Evolutionary conservation across 441 rosid species (phyloP), one percentile per base, ranked within the genome.

Genomic region (Erodium moschatum): DNA sequence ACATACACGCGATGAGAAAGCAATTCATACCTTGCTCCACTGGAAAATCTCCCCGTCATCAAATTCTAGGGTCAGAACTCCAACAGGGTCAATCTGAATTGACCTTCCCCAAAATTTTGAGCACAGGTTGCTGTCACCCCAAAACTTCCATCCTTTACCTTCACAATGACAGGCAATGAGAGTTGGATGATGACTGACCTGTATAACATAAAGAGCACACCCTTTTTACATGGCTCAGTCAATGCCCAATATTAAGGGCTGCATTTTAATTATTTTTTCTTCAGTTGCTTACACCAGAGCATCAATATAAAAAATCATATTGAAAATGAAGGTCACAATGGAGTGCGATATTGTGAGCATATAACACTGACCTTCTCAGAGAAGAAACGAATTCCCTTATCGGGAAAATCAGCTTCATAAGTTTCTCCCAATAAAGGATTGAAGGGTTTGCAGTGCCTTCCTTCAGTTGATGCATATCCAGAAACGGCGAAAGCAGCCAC

Each of bases 161-260:
- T 90, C 88, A 81, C 95, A 88, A 48, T 46, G 97, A 66, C 92
- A 90, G 64, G 97, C 97, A 69, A 90, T 86, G 73, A 90, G 70
- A 89, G 86, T 90, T 29, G 97, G 97, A 75, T 90, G 97, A 80
- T 90, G 97, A 79, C 97, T 90, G 84, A 90, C 97, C 97, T 90
- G 69, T 27, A 33, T 50, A 67, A 63, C 33, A 46, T 46, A 46
- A 46, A 13, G 8, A 35, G 31, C 31, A 29, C 31, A 29, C 31
- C 31, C 31, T 29, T 29, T 29, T 29, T 29, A 29, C 31, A 29
- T 29, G 31, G 31, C 31, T 29, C 31, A 29, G 31, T 29, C 31
- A 29, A 29, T 4, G 31, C 31, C 31, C 3, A 29, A 29, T 4
- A 29, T 2, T 29, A 29, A 29, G 31, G 31, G 31, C 2, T 29